Evolutionary conservation across 2,329 filamentous ascomycete species (phyloP).

Genomic region (Pseudogymnoascus sp.): DNA sequence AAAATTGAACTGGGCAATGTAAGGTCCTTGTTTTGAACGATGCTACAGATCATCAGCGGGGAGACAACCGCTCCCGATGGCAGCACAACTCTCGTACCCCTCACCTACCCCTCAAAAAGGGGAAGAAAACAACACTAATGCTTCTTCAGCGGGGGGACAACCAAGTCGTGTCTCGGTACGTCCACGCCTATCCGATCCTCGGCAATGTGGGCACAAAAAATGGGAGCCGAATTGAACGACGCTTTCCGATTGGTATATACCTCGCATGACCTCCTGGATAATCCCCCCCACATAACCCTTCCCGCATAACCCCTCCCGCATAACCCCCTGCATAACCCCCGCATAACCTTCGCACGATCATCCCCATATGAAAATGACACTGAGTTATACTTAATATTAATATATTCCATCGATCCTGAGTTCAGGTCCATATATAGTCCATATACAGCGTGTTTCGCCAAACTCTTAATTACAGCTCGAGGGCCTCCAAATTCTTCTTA

Average conservation of each 20-base stretch:
- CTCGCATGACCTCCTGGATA: neutral
- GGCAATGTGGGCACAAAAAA: neutral
- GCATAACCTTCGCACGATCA: neutral
- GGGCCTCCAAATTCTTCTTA: neutral
- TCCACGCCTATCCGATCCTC: neutral
- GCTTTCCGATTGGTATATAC: neutral
- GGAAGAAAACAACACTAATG: neutral
- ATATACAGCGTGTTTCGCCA: neutral
- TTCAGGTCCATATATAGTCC: neutral
- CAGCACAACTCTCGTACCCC: neutral
- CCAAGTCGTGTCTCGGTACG: neutral
- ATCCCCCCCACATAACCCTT: neutral
- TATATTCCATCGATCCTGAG: neutral
- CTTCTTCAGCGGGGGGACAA: neutral
- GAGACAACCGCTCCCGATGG: neutral
- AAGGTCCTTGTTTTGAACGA: neutral
- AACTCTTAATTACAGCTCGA: neutral
- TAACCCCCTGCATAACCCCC: neutral
- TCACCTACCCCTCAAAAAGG: neutral
- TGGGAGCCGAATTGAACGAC: neutral
- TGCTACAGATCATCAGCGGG: neutral
- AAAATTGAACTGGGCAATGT: neutral
- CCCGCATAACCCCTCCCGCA: neutral
- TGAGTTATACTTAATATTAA: neutral
- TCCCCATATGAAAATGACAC: neutral